A percentile compares a stretch with the other conserved stretches of the same genome.
phyloP scores from a whole-genome alignment of 1,284 basidiomycete genomes.

The Pisolithus thermaeus region DNA sequence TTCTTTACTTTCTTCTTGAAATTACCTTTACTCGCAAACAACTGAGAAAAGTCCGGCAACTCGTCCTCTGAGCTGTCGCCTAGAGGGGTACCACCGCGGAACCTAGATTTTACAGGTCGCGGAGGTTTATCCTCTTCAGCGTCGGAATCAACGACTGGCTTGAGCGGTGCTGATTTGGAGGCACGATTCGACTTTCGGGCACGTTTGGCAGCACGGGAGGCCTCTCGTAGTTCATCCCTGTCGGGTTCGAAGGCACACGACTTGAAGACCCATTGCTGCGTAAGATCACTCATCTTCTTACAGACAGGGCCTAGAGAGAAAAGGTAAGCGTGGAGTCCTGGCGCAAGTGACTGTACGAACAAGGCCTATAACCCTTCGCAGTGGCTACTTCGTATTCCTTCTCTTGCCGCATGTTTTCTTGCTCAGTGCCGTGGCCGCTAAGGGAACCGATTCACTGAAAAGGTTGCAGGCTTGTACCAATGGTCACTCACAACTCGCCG shows the following conservation, averaged over 20 bases:
- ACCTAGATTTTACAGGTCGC: conserved; percentile 1
- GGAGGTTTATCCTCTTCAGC: conserved; percentile 2
- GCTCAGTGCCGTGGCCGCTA: conserved; percentile 50
- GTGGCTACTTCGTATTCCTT: conserved; percentile 50
- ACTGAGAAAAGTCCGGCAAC: conserved; percentile 37
- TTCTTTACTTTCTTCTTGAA: conserved; percentile 17
- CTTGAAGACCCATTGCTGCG: conserved; percentile 43
- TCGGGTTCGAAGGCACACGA: conserved; percentile 56
- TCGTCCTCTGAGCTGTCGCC: conserved; percentile 36
- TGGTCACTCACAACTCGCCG: conserved; percentile 47
- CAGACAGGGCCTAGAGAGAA: conserved; percentile 45
- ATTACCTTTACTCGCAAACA: conserved; percentile 17
- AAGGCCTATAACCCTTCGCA: conserved; percentile 53
- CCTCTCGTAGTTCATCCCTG: conserved; percentile 39
- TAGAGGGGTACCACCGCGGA: conserved; percentile 9
- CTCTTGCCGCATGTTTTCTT: conserved; percentile 48
- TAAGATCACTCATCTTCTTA: conserved; percentile 52
- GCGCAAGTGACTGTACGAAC: conserved; percentile 30
- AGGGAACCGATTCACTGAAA: background rate
- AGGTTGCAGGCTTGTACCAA: background rate
- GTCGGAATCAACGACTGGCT: background rate
- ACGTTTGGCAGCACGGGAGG: conserved; percentile 12
- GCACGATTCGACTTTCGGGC: conserved; percentile 4
- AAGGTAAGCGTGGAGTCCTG: background rate
- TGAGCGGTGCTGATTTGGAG: background rate